These are phyloP conservation scores for Apodospora peruviana DNA, from an alignment of 495 filamentous ascomycete genomes.

Conservation along the genomic window DNA sequence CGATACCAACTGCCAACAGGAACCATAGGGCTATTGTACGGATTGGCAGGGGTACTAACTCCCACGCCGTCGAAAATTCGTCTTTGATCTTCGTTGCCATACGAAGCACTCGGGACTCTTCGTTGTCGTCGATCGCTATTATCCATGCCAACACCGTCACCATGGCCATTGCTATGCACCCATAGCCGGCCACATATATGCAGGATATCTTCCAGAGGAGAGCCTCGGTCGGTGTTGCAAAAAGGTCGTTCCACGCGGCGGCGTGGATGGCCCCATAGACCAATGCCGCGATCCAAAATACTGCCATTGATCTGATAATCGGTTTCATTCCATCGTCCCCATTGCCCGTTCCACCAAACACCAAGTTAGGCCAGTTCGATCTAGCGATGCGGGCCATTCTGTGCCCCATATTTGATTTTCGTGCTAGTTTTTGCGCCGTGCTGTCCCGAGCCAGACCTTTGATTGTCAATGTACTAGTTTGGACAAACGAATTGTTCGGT, in stretches of 20 bases:
- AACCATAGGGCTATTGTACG: neutral
- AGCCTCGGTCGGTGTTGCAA: neutral
- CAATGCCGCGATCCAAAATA: neutral
- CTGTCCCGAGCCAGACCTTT: too few relatives aligned
- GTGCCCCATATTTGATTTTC: too few relatives aligned
- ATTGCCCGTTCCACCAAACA: too few relatives aligned
- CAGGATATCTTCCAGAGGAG: constrained; percentile 1
- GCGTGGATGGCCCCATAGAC: neutral
- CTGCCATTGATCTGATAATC: neutral
- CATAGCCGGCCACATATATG: neutral
- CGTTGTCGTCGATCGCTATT: neutral
- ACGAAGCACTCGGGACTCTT: too few relatives aligned
- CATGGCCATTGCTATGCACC: neutral
- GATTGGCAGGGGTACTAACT: neutral
- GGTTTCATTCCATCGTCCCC: too few relatives aligned
- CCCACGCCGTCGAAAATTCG: neutral
- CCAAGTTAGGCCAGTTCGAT: too few relatives aligned
- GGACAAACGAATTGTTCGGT: too few relatives aligned
- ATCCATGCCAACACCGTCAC: neutral
- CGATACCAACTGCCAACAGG: neutral
- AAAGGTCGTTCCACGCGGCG: neutral
- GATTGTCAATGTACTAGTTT: too few relatives aligned
- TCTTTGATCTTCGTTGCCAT: neutral
- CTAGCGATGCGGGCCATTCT: too few relatives aligned
- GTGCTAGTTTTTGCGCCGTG: too few relatives aligned